A percentile compares a stretch with the other conserved stretches of the same genome.
Conservation (phyloP, 176 grass and related monocot species). For the Cenchrus fungigraminus region DNA sequence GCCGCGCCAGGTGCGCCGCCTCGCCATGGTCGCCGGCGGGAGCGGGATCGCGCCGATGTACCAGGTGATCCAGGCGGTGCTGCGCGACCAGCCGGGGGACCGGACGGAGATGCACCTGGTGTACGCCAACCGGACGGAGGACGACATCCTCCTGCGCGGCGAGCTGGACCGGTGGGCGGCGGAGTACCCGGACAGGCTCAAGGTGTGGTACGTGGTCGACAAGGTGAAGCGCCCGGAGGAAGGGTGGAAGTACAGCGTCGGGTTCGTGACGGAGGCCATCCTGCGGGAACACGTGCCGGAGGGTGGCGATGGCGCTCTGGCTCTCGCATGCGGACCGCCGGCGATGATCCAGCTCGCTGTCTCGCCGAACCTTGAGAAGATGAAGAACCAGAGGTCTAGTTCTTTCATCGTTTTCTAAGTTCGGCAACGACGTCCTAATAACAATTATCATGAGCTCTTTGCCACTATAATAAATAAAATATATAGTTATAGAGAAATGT, state of each 20-base stretch:
- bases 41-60: conserved; percentile 93
- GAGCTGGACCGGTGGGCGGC: conserved; percentile 76
- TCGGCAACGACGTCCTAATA: too few relatives aligned
- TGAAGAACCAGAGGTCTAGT: conserved; percentile 69
- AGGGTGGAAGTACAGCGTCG: conserved; percentile 78
- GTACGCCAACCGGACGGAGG: conserved; percentile 81
- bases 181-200: conserved; percentile 58
- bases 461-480: too few relatives aligned
- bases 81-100: conserved; percentile 76
- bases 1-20: conserved; percentile 50
- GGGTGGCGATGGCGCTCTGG: conserved; percentile 65
- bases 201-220: conserved; percentile 87
- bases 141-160: conserved; percentile 77
- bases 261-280: conserved; percentile 62
- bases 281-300: conserved; percentile 64
- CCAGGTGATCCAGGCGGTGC: conserved; percentile 83
- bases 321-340: conserved; percentile 78
- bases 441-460: too few relatives aligned
- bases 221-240: conserved; percentile 61
- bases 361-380: conserved; percentile 78
- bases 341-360: conserved; percentile 92
- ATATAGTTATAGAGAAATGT: too few relatives aligned
- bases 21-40: conserved; percentile 82
- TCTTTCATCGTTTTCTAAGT: conserved; percentile 63
- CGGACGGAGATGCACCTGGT: conserved; percentile 78